phyloP scores from a whole-genome alignment of 1,284 basidiomycete genomes.

The Schizophyllum amplum region DNA sequence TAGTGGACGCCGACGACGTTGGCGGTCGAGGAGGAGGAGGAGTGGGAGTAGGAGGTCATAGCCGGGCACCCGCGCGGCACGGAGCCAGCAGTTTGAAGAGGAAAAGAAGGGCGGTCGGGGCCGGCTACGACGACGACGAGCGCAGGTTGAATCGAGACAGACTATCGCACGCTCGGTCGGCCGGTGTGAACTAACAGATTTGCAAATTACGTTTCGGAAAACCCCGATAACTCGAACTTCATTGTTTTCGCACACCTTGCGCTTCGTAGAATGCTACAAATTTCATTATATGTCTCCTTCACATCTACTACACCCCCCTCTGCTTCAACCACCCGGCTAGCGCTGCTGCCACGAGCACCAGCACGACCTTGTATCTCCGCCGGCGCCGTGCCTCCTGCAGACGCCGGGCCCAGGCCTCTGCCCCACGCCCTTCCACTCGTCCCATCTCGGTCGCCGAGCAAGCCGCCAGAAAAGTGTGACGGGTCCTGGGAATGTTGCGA shows the following conservation, averaged over 20 bases:
- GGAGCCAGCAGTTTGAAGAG: not conserved
- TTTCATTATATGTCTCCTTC: too few species aligned
- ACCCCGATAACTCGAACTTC: not conserved
- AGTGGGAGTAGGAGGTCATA: conserved; percentile 35
- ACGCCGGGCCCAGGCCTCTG: not conserved
- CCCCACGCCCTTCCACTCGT: conserved; percentile 14
- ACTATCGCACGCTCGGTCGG: not conserved
- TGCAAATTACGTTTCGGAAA: not conserved
- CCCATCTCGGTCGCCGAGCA: conserved; percentile 22
- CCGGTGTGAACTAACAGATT: not conserved
- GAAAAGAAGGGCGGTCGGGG: not conserved
- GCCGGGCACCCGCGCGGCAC: not conserved
- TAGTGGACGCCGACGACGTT: conserved; percentile 75
- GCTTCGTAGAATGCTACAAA: too few species aligned
- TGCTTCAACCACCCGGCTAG: not conserved
- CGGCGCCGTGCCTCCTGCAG: not conserved
- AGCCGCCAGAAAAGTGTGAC: conserved; percentile 25
- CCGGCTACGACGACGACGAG: not conserved
- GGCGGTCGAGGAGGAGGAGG: conserved; percentile 36
- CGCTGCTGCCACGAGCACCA: not conserved
- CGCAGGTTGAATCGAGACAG: not conserved
- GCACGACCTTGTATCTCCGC: not conserved
- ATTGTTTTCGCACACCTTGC: too few species aligned
- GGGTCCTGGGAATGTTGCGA: conserved; percentile 31
- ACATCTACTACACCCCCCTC: not conserved